phyloP scores from a whole-genome alignment of 2,329 filamentous ascomycete species.

The Colletotrichum lentis region DNA sequence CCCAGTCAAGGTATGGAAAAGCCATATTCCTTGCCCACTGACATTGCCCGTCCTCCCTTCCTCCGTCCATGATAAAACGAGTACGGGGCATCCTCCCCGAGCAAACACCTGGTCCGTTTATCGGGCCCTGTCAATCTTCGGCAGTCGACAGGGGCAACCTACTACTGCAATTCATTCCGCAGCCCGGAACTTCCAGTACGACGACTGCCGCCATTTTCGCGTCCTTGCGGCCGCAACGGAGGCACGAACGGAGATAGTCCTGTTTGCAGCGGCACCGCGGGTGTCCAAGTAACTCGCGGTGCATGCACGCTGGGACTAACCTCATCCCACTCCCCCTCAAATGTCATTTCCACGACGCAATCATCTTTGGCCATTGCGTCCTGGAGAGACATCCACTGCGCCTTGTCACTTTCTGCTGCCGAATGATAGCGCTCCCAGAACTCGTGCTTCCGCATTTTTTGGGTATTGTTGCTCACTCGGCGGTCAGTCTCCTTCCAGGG shows the following conservation, averaged over 20 bases:
- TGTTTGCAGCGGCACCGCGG: not conserved
- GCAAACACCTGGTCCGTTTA: not conserved
- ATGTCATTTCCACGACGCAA: constrained; percentile 34
- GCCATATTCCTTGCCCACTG: not conserved
- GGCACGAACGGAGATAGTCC: not conserved
- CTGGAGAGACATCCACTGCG: constrained; percentile 28
- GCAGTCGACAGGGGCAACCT: not conserved
- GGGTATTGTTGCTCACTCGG: not conserved
- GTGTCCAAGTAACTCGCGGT: not conserved
- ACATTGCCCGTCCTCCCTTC: too few relatives aligned
- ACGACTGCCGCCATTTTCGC: not conserved
- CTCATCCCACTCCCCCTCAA: constrained; percentile 21
- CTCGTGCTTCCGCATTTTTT: constrained; percentile 9
- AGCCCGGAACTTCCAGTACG: constrained; percentile 13
- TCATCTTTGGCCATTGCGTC: constrained; percentile 28
- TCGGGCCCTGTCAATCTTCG: too few relatives aligned
- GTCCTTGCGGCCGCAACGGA: not conserved
- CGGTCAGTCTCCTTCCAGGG: constrained; percentile 22
- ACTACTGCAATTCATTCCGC: constrained; percentile 18
- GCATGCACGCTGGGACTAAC: not conserved
- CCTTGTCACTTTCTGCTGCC: constrained; percentile 19
- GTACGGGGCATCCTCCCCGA: not conserved
- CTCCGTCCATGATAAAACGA: not conserved
- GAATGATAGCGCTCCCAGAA: constrained; percentile 25
- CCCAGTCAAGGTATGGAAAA: not conserved